phyloP scores from a whole-genome alignment of 495 filamentous ascomycete species.

The Lasiosphaeris hirsuta region DNA sequence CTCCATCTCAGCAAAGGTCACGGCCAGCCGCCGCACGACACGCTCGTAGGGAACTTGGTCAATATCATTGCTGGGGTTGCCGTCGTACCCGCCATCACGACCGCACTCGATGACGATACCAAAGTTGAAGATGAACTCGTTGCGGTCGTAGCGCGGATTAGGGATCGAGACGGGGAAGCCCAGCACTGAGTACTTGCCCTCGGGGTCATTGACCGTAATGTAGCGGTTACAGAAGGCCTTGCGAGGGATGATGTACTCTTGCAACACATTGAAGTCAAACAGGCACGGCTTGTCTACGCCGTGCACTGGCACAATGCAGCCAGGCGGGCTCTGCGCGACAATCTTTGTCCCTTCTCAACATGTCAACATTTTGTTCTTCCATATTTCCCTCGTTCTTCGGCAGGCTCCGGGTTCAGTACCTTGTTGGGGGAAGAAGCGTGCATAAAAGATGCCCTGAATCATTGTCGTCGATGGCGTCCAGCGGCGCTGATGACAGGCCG shows the following conservation, averaged over 20 bases:
- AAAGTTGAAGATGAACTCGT: conserved; percentile 98
- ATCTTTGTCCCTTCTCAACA: conserved; percentile 65
- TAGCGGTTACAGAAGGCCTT: conserved; percentile 87
- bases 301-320: conserved; percentile 63
- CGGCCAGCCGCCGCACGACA: conserved; percentile 80
- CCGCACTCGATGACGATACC: conserved; percentile 65
- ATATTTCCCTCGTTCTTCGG: not conserved
- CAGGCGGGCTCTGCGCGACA: conserved; percentile 68
- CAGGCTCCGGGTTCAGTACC: conserved; percentile 46
- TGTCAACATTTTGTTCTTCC: not conserved
- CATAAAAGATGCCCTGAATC: conserved; percentile 97
- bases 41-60: conserved; percentile 66
- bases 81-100: not conserved
- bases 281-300: conserved; percentile 57
- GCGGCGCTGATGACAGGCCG: no score
- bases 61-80: conserved; percentile 49
- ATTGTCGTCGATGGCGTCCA: conserved; percentile 44
- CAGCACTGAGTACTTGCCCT: conserved; percentile 74
- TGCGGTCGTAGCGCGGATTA: conserved; percentile 72
- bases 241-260: conserved; percentile 87
- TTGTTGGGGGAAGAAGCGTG: conserved; percentile 85
- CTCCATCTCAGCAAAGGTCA: conserved; percentile 82
- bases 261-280: conserved; percentile 77
- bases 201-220: conserved; percentile 68
- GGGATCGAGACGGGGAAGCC: conserved; percentile 87